A percentile compares a stretch with the other conserved stretches of the same genome.
Evolutionary conservation across 768 basidiomycete genomes (phyloP).

Genomic region (Kwoniella pini): DNA sequence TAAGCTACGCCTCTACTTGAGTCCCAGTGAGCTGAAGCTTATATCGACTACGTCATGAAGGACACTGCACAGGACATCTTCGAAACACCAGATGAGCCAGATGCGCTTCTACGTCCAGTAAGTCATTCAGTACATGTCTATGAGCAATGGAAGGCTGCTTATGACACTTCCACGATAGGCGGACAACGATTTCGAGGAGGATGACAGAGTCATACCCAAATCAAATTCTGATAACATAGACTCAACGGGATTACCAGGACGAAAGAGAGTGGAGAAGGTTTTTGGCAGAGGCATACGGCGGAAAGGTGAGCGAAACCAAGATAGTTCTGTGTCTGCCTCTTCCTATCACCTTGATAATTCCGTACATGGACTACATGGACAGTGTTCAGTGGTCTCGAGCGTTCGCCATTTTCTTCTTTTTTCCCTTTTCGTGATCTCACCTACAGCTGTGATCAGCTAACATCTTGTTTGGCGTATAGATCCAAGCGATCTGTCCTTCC

Average conservation of each 20-base stretch:
- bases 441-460: too few species aligned
- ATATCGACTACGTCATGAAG: constrained; percentile 19
- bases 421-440: too few species aligned
- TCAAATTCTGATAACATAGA: constrained; percentile 37
- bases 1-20: constrained; percentile 27
- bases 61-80: constrained; percentile 55
- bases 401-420: too few species aligned
- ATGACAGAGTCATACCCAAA: constrained; percentile 13
- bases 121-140: not conserved
- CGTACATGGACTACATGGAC: too few species aligned
- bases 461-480: too few species aligned
- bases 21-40: not conserved
- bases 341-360: too few species aligned
- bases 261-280: constrained; percentile 38
- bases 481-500: constrained; percentile 24
- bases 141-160: not conserved
- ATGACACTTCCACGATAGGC: constrained; percentile 10
- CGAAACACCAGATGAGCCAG: constrained; percentile 53
- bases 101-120: constrained; percentile 31
- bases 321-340: too few species aligned
- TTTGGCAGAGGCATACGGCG: constrained; percentile 39
- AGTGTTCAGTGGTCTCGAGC: too few species aligned
- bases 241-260: constrained; percentile 25
- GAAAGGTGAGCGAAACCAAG: constrained; percentile 3
- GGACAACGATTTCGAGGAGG: constrained; percentile 28